These are phyloP conservation scores for Sporothrix pallida DNA, from an alignment of 2,329 filamentous ascomycete species.

Conservation along the genomic window DNA sequence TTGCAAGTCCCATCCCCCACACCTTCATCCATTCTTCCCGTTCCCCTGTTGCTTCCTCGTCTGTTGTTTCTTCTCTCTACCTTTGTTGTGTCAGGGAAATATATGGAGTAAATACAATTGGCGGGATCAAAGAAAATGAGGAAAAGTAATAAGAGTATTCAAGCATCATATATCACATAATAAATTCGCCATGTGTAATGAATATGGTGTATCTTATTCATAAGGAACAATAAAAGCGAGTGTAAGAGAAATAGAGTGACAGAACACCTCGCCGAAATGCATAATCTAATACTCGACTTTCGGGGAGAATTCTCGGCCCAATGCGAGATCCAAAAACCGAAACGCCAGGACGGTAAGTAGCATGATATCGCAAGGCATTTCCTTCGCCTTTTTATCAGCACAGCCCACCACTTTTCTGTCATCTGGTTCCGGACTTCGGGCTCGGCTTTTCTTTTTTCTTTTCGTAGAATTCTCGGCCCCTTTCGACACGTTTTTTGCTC, in stretches of 20 bases:
- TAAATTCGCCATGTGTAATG: conserved; percentile 6
- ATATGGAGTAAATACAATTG: not conserved
- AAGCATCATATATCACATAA: not conserved
- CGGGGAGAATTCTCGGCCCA: conserved; percentile 11
- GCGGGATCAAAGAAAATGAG: not conserved
- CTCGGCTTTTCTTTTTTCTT: not conserved
- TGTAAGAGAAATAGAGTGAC: not conserved
- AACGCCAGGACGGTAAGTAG: not conserved
- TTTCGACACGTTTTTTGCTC: not conserved
- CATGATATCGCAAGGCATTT: not conserved
- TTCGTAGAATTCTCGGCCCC: not conserved
- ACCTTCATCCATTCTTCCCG: not conserved
- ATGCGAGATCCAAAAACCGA: not conserved
- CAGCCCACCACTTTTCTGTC: not conserved
- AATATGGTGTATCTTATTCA: not conserved
- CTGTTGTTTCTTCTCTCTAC: not conserved
- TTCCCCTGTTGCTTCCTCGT: conserved; percentile 2
- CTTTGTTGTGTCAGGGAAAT: not conserved
- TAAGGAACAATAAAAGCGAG: not conserved
- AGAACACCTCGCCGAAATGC: not conserved
- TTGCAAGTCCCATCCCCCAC: not conserved
- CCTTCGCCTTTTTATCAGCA: not conserved
- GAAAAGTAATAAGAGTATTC: too few species aligned
- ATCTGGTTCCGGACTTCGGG: not conserved
- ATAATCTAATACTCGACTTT: not conserved